Evolutionary conservation across 495 filamentous ascomycete species (phyloP).

Genomic region (Elasticomyces elasticus): DNA sequence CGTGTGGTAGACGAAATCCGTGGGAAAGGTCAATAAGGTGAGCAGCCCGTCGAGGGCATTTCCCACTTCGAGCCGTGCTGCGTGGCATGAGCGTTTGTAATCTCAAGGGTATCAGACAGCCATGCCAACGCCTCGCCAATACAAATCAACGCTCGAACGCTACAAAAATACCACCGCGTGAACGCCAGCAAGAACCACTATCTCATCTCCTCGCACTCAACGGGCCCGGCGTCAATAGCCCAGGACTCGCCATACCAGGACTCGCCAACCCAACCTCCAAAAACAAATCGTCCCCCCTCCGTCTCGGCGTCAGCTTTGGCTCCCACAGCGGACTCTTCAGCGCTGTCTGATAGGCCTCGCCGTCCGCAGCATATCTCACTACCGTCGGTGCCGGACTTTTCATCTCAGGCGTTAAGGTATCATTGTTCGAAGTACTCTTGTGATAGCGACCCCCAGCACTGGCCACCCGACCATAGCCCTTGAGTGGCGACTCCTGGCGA

Average conservation of each 20-base stretch:
- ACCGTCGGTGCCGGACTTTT: neutral
- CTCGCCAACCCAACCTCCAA: slow-evolving; percentile 21
- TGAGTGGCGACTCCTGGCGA: slow-evolving; percentile 15
- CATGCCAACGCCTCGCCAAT: neutral
- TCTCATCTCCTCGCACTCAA: neutral
- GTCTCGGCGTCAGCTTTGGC: slow-evolving; percentile 31
- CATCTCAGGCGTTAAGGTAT: neutral
- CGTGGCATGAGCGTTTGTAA: neutral
- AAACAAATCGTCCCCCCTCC: slow-evolving; percentile 30
- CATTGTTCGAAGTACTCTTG: neutral
- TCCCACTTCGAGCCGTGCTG: too few relatives aligned
- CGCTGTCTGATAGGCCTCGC: neutral
- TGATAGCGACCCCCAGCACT: neutral
- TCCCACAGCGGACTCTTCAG: slow-evolving; percentile 30
- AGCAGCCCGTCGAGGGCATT: too few relatives aligned
- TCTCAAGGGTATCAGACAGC: neutral
- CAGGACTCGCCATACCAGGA: neutral
- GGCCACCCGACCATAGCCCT: slow-evolving; percentile 18
- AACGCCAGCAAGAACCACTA: neutral
- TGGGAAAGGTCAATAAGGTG: too few relatives aligned
- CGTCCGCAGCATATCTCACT: neutral
- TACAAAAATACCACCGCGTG: neutral
- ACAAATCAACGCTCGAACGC: neutral
- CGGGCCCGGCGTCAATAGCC: neutral
- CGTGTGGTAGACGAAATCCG: too few relatives aligned